phyloP scores from a whole-genome alignment of 441 rosid species.

The Corymbia citriodora region DNA sequence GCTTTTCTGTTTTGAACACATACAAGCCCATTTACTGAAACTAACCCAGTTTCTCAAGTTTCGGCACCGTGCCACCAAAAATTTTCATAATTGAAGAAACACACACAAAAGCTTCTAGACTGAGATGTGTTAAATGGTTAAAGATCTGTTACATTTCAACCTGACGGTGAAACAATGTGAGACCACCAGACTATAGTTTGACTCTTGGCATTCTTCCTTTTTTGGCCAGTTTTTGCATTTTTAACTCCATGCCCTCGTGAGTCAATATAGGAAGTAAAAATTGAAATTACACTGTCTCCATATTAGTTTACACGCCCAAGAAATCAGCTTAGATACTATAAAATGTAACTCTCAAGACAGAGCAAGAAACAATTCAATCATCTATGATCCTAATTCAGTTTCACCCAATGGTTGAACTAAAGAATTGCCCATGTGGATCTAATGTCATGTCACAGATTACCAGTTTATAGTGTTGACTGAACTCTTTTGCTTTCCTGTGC shows the following conservation, averaged over 20 bases:
- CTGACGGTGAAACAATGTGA: no score
- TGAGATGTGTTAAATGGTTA: no score
- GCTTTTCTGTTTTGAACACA: no score
- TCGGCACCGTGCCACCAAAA: no score
- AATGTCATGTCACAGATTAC: neutral
- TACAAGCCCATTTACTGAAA: no score
- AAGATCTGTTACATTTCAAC: no score
- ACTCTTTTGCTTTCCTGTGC: neutral
- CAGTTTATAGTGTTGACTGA: neutral
- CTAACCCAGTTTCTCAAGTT: no score
- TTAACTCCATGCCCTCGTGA: neutral
- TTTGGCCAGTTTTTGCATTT: neutral
- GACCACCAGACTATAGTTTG: no score
- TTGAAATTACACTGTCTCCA: neutral
- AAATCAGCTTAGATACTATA: neutral
- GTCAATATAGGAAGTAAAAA: neutral
- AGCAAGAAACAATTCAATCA: neutral
- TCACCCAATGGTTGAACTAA: neutral
- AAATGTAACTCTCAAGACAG: neutral
- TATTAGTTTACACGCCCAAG: neutral
- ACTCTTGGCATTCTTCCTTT: no score
- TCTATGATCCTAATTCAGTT: neutral
- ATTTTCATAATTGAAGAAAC: no score
- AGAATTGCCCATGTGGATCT: neutral
- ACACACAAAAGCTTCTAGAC: no score